Evolutionary conservation across 192 early-diverging fungal genomes (phyloP), one percentile per base, ranked within the genome.

Genomic region (Funneliformis mosseae): DNA sequence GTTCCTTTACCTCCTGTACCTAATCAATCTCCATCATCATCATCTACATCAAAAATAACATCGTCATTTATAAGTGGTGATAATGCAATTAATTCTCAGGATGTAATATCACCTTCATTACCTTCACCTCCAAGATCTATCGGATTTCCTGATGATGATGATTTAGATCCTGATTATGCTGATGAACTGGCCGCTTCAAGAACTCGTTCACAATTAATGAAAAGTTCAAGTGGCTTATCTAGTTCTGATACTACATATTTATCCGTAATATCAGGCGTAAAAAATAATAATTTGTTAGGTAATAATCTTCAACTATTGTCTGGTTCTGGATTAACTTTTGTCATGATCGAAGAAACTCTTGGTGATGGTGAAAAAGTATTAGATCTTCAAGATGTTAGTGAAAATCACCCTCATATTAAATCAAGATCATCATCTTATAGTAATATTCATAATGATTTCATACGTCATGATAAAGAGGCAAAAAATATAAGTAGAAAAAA

Each of bases 91-190:
- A 64, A 27, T 11, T 27, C 11, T 27, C n/a, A 64, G 9, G 27
- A 64, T 7, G 27, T 7, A 64, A 64, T 8, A 23, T 0, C 23
- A 41, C 55, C 59, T 63, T 25, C 55, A 39, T 5, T 12, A 6
- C 11, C 16, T 38, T 10, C 69, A 71, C 2, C 21, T 18, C 55
- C 60, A 77, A 23, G 11, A 41, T 10, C 43, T 23, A 68, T 68
- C 43, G 77, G 68, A 69, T 78, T 78, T 63, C 18, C 77, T 14
- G 77, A 78, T 21, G 77, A 78, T 68, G 77, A 78, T 48, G 33
- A 78, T 7, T 39, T 78, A 25, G 77, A 78, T 67, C 77, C 77
- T 21, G 77, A 78, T 78, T 78, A 78, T 48, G 63, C 63, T 16
- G 77, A 78, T 12, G 77, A 78, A 78, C 27, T 78, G 48, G 77